These are phyloP conservation scores for Aureobasidium subglaciale DNA, from an alignment of 2,329 filamentous ascomycete species.

Conservation along the genomic window DNA sequence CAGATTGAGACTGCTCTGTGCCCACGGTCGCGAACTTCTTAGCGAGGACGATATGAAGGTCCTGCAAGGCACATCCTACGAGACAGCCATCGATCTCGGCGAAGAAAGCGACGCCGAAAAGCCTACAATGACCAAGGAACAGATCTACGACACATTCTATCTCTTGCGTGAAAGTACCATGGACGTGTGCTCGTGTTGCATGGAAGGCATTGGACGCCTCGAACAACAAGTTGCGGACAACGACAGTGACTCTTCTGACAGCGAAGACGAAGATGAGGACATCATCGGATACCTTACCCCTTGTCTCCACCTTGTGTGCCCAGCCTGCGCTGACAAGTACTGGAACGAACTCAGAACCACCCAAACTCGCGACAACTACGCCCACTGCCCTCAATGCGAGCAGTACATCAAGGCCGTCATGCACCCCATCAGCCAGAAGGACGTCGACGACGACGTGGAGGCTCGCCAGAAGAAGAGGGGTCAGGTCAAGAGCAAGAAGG, in stretches of 20 bases:
- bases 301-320: constrained; percentile 81
- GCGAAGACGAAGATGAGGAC: constrained; percentile 47
- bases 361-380: constrained; percentile 37
- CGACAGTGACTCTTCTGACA: constrained; percentile 35
- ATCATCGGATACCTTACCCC: constrained; percentile 72
- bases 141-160: constrained; percentile 79
- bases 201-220: constrained; percentile 51
- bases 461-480: constrained; percentile 43
- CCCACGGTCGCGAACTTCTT: constrained; percentile 86
- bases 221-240: constrained; percentile 44
- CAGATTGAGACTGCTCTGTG: constrained; percentile 81
- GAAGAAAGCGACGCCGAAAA: constrained; percentile 60
- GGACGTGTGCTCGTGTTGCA: constrained; percentile 66
- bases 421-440: constrained; percentile 59
- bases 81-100: constrained; percentile 81
- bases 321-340: constrained; percentile 59
- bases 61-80: constrained; percentile 62
- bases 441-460: constrained; percentile 39
- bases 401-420: constrained; percentile 56
- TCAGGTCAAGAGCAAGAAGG: constrained; percentile 44
- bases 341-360: constrained; percentile 44
- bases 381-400: constrained; percentile 63
- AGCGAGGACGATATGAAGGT: constrained; percentile 74
- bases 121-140: constrained; percentile 55
- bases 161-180: constrained; percentile 76